Conservation (phyloP, 176 grass and related monocot species). For the Eremochloa ophiuroides region DNA sequence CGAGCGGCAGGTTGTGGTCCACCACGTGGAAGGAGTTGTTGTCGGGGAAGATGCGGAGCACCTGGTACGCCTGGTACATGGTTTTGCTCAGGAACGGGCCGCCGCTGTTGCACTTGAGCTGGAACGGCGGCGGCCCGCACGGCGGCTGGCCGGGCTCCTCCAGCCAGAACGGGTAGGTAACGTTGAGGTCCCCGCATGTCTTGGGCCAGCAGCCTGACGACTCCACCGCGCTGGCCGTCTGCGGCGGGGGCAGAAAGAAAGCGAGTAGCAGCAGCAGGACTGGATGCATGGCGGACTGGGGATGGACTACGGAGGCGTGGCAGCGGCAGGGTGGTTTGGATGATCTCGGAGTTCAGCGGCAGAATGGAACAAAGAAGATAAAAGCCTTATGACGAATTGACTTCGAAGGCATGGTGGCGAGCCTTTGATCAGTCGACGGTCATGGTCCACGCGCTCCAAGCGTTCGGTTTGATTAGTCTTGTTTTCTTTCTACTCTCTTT, state of each 20-base stretch:
- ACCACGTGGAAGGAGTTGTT: conserved; percentile 11
- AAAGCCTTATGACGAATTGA: neutral
- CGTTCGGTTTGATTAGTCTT: neutral
- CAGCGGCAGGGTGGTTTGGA: neutral
- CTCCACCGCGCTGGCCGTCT: neutral
- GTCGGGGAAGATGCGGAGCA: neutral
- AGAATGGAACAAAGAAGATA: neutral
- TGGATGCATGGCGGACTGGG: neutral
- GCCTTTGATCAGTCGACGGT: neutral
- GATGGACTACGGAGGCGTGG: neutral
- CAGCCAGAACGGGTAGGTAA: conserved; percentile 41
- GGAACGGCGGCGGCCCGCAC: conserved; percentile 21
- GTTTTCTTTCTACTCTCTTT: neutral
- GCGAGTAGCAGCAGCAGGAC: neutral
- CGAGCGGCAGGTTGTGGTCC: conserved; percentile 16
- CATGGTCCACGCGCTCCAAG: neutral
- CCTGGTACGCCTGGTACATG: fast-evolving
- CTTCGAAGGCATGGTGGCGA: neutral
- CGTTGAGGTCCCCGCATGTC: neutral
- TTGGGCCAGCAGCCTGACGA: neutral
- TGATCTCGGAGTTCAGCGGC: neutral
- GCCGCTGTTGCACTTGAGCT: conserved; percentile 17
- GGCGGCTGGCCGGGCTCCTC: neutral
- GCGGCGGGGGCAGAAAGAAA: neutral
- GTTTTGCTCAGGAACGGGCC: neutral